Base-by-base conservation (phyloP, 306 rosid species). In the Boehmeria nivea region DNA sequence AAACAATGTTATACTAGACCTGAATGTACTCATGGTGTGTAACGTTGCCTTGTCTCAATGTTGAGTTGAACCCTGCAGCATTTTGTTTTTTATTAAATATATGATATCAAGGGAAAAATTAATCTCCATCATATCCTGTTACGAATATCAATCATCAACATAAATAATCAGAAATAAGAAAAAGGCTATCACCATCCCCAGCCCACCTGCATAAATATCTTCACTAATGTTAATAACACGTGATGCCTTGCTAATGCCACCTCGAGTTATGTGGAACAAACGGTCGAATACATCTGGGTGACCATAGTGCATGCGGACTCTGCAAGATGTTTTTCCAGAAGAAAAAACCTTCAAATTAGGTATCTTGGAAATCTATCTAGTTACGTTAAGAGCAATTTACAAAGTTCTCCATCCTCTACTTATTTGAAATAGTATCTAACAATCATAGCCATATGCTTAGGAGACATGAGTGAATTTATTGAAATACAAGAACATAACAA, bases 221-320 rank as follows among this genome's bases (percentile, higher is more conserved):
- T 91, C 98, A 78, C 98, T 90, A 57, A 90, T 90, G 66, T 91
- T 91, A 54, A 91, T 87, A 52, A 91, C 94, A 48, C 98, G 94
- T 8, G 98, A 91, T 16, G 96, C 83, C 80, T 91, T 91, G 72
- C 98, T 87, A 60, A 91, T 87, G 65, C 98, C 98, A 63, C 98
- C 98, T 12, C 98, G 83, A 37, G 98, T 87, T 63, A 84, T 82
- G 64, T 90, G 98, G 78, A 90, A 90, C 63, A 91, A 61, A 47
- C 98, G 78, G 60, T 91, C 98, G 78, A 91, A 91, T 53, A 91
- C 96, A 74, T 91, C 98, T 9, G 98, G 98, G 67, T 91, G 96
- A 44, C 98, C 98, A 70, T 91, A 91, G 78, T 91, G 98, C 98
- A 91, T 91, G 43, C 98, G 95, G n/a, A 87, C 94, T 59, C 98